phyloP scores from a whole-genome alignment of 2,329 filamentous ascomycete species.

The Sclerotiophoma versabilis region DNA sequence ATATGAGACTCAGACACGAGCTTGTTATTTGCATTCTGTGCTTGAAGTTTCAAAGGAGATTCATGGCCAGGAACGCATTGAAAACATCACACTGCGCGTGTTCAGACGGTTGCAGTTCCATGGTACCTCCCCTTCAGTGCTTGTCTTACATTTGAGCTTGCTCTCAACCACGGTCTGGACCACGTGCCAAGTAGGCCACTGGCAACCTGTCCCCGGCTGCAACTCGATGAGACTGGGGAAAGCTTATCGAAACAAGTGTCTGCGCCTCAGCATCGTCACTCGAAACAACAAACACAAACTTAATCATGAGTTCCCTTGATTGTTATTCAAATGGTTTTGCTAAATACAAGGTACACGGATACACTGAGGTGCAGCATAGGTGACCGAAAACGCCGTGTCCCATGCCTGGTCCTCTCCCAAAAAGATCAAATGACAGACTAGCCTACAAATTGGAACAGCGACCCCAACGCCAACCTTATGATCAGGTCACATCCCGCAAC shows the following conservation, averaged over 20 bases:
- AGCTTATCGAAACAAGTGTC: not conserved
- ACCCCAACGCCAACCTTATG: conserved; percentile 26
- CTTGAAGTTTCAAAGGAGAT: not conserved
- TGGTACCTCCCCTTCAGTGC: not conserved
- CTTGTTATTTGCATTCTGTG: not conserved
- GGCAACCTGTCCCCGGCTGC: conserved; percentile 3
- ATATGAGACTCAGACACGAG: not conserved
- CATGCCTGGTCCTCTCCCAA: conserved; percentile 9
- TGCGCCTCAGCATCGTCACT: not conserved
- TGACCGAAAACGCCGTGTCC: conserved; percentile 12
- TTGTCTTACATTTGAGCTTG: conserved; percentile 11
- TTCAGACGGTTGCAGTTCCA: conserved; percentile 14
- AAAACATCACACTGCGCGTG: not conserved
- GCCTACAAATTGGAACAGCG: conserved; percentile 17
- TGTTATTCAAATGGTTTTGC: not conserved
- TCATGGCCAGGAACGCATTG: not conserved
- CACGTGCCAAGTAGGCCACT: conserved; percentile 13
- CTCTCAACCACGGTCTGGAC: conserved; percentile 4
- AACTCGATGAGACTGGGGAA: conserved; percentile 1
- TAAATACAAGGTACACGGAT: conserved; percentile 5
- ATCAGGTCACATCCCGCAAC: conserved; percentile 17
- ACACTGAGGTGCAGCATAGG: conserved; percentile 11
- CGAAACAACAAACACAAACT: not conserved
- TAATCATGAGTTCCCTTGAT: not conserved
- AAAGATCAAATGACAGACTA: conserved; percentile 20